Evolutionary conservation across 148 eudicot species (phyloP), one percentile per base, ranked within the genome.

Genomic region (Polygonum aviculare): DNA sequence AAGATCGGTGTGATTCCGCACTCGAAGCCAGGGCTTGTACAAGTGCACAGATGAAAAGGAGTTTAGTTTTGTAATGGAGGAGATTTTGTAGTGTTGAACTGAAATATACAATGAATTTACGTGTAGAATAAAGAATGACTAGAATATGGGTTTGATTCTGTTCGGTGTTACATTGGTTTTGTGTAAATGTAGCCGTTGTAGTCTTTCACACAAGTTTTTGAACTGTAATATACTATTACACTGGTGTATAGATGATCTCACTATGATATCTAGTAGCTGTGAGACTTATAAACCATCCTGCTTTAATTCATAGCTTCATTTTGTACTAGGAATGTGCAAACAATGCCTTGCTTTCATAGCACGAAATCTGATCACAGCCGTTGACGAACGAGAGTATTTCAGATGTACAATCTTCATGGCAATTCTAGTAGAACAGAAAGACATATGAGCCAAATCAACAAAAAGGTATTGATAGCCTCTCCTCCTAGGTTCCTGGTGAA

Each of bases 1-100:
- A 93, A 91, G 76, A 78, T 76, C n/a, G 94, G 98, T 65, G 84
- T 88, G 40, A 50, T 63, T 79, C 89, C 91, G 35, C 82, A 85
- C 26, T 73, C 35, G 33, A 69, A 83, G 51, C 93, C 93, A 11
- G 65, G 60, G 47, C 40, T 31, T 35, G 71, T 50, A 40, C 16
- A 55, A 48, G 39, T 59, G 49, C 12, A 60, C 12, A 60, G 38
- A 36, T 47, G 41, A 38, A 9, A 55, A 55, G 49, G 51, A 65
- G 71, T 10, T 60, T 38, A 60, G 31, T 60, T 26, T 18, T 12
- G 15, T 48, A 2, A 15, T 2, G 5, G n/a, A 50, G 4, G 55
- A 50, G n/a, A 16, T 14, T 16, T 50, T 15, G 55, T 14, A 12
- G 18, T 50, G 55, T 50, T 50, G 55, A 50, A 50, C 1, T 48